phyloP scores from a whole-genome alignment of 345 rosid genomes.

The Raphanus sativus region DNA sequence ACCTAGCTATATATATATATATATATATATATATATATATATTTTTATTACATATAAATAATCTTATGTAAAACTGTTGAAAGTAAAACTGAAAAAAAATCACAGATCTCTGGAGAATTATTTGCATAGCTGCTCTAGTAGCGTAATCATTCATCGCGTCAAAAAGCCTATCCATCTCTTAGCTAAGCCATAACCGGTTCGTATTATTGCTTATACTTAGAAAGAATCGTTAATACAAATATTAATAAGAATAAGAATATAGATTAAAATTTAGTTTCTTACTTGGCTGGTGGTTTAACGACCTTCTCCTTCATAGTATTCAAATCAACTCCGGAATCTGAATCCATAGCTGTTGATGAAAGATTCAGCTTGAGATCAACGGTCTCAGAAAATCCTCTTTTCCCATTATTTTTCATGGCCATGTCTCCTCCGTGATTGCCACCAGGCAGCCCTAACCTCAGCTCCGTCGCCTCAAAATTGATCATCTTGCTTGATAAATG shows the following conservation, averaged over 20 bases:
- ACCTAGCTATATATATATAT: neutral
- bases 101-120: neutral
- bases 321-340: slow-evolving; percentile 17
- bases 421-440: slow-evolving; percentile 36
- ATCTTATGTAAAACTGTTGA: neutral
- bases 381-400: slow-evolving; percentile 67
- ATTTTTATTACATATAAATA: neutral
- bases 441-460: slow-evolving; percentile 72
- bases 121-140: neutral
- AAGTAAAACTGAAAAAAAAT: neutral
- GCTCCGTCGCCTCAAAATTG: slow-evolving; percentile 86
- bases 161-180: slow-evolving; percentile 3
- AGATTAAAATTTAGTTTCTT: slow-evolving; percentile 22
- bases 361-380: slow-evolving; percentile 76
- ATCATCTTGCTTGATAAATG: slow-evolving; percentile 41
- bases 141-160: neutral
- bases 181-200: neutral
- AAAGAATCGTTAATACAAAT: neutral
- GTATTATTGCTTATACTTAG: neutral
- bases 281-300: slow-evolving; percentile 66
- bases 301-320: slow-evolving; percentile 42
- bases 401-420: slow-evolving; percentile 42
- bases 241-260: neutral
- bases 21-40: too few relatives aligned
- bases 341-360: slow-evolving; percentile 47